phyloP scores from a whole-genome alignment of 805 yeast species.

The Hanseniaspora singularis region DNA sequence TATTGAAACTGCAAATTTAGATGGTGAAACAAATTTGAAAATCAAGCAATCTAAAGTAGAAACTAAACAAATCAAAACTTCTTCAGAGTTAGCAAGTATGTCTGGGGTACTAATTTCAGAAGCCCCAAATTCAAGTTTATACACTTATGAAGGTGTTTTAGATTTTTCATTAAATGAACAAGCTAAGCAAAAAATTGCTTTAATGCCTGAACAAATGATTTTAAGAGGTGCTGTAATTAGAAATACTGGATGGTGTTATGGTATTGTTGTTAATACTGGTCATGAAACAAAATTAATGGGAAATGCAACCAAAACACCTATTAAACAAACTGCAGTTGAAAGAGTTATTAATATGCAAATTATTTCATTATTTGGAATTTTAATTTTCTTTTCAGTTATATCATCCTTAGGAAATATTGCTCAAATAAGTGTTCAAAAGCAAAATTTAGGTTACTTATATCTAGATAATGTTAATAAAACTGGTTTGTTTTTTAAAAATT shows the following conservation, averaged over 20 bases:
- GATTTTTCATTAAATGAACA: slow-evolving; percentile 26
- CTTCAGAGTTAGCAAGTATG: slow-evolving; percentile 42
- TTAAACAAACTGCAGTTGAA: slow-evolving; percentile 93
- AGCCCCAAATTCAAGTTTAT: slow-evolving; percentile 84
- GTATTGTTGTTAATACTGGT: slow-evolving; percentile 89
- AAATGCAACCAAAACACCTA: slow-evolving; percentile 97
- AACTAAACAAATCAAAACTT: slow-evolving; percentile 60
- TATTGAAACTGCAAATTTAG: slow-evolving; percentile 92
- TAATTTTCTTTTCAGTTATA: slow-evolving; percentile 61
- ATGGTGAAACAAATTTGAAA: slow-evolving; percentile 94
- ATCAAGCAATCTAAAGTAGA: slow-evolving; percentile 80
- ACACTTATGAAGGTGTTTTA: slow-evolving; percentile 84
- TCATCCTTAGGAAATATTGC: slow-evolving; percentile 84
- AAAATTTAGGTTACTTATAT: slow-evolving; percentile 50
- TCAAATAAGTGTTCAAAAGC: slow-evolving; percentile 39
- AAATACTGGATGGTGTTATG: slow-evolving; percentile 91
- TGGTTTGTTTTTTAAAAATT: slow-evolving; percentile 67
- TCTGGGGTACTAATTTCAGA: slow-evolving; percentile 64
- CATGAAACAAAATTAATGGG: slow-evolving; percentile 97
- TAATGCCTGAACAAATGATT: slow-evolving; percentile 81
- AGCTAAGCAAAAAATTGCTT: slow-evolving; percentile 44
- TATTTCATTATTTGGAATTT: slow-evolving; percentile 69
- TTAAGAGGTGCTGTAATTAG: slow-evolving; percentile 91
- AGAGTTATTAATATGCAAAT: slow-evolving; percentile 88
- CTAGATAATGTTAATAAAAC: slow-evolving; percentile 57